A percentile compares a stretch with the other conserved stretches of the same genome.
phyloP scores from a whole-genome alignment of 2,329 filamentous ascomycete species.

The Colletotrichum sp. region DNA sequence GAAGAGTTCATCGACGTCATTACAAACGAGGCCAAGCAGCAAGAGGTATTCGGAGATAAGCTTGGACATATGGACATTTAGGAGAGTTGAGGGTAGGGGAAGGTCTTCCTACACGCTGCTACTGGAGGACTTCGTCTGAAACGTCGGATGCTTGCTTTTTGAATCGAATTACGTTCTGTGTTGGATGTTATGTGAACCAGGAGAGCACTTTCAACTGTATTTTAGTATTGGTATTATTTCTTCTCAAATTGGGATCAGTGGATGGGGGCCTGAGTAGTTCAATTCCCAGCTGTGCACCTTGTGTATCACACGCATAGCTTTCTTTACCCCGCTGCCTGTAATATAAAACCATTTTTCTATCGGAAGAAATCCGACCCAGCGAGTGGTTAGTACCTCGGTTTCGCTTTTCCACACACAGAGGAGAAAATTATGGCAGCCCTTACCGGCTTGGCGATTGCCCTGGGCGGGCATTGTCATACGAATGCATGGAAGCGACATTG shows the following conservation, averaged over 20 bases:
- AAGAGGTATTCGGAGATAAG: neutral
- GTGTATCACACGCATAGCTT: neutral
- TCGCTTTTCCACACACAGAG: neutral
- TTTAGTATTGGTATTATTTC: neutral
- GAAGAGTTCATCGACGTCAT: neutral
- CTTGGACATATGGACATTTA: neutral
- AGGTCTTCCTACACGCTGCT: neutral
- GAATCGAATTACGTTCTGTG: neutral
- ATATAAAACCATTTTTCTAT: neutral
- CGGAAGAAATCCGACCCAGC: neutral
- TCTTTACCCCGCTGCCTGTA: neutral
- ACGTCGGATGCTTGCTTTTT: neutral
- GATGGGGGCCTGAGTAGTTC: neutral
- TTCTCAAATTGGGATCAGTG: neutral
- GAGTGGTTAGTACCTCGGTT: neutral
- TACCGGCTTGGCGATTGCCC: neutral
- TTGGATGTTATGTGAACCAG: neutral
- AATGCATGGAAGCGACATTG: slow-evolving; percentile 1
- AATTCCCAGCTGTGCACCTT: neutral
- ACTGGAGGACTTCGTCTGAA: neutral
- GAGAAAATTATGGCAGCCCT: neutral
- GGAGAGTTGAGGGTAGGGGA: neutral
- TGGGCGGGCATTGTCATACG: neutral
- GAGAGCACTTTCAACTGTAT: neutral
- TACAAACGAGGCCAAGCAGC: neutral